Percentiles rank a stretch among this genome's conserved stretches.
Evolutionary conservation across 768 basidiomycete species (phyloP).

Genomic region (Galerina marginata): DNA sequence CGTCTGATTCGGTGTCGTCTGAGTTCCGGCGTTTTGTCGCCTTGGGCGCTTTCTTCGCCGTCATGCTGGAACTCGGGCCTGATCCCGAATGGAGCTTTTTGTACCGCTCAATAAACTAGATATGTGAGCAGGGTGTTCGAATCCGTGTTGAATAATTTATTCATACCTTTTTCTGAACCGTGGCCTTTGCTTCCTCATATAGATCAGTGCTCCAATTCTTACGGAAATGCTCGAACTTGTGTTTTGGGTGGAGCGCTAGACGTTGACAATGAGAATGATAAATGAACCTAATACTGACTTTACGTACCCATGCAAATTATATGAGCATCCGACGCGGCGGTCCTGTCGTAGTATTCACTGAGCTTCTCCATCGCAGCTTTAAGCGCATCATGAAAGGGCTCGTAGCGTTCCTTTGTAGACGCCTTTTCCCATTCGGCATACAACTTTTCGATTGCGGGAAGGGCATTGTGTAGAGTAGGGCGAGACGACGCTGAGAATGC

Average conservation of each 20-base stretch:
- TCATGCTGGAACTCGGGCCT: background rate
- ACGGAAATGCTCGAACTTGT: conserved; percentile 15
- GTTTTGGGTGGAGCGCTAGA: conserved; percentile 7
- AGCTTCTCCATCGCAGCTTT: conserved; percentile 25
- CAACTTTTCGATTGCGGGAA: conserved; percentile 24
- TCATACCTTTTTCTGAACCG: conserved; percentile 14
- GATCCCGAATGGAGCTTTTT: background rate
- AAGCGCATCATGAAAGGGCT: conserved; percentile 22
- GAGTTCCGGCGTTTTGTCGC: background rate
- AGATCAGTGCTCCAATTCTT: conserved; percentile 11
- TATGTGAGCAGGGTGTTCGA: background rate
- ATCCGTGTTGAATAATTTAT: background rate
- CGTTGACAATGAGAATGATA: background rate
- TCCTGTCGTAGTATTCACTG: conserved; percentile 31
- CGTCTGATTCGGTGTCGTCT: conserved; percentile 2
- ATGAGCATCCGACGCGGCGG: conserved; percentile 31
- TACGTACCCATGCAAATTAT: conserved; percentile 30
- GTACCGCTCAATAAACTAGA: conserved; percentile 14
- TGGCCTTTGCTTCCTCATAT: background rate
- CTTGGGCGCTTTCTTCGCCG: background rate
- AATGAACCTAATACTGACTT: background rate
- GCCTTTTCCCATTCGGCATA: conserved; percentile 28
- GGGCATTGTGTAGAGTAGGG: conserved; percentile 18
- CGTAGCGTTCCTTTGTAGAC: conserved; percentile 17
- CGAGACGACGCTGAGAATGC: conserved; percentile 19